A percentile compares a stretch with the other conserved stretches of the same genome.
Evolutionary conservation across 2,329 filamentous ascomycete genomes (phyloP).

Genomic region (Ascosphaera apis): DNA sequence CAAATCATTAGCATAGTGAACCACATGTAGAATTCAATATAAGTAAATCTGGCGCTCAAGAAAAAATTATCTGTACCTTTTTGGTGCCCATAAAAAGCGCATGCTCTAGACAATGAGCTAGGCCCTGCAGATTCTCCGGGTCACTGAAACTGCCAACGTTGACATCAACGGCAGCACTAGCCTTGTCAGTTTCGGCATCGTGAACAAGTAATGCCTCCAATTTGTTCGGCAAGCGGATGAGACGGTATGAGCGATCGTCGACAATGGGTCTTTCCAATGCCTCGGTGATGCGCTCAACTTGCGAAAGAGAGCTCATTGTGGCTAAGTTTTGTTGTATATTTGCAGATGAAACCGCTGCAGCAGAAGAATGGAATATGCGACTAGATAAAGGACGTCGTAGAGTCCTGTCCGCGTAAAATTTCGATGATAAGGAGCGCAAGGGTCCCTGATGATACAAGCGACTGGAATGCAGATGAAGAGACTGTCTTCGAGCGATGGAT

Average conservation of each 20-base stretch:
- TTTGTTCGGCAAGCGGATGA: constrained; percentile 64
- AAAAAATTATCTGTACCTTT: constrained; percentile 43
- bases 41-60: neutral
- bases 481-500: too few species aligned
- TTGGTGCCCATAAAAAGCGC: constrained; percentile 96
- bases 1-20: constrained; percentile 1
- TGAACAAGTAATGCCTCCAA: constrained; percentile 83
- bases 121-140: constrained; percentile 69
- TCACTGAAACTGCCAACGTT: constrained; percentile 94
- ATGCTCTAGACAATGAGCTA: constrained; percentile 93
- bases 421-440: too few species aligned
- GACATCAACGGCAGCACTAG: constrained; percentile 82
- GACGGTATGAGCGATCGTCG: constrained; percentile 70
- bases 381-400: too few species aligned
- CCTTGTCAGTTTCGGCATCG: constrained; percentile 88
- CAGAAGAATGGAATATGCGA: too few species aligned
- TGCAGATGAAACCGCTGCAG: too few species aligned
- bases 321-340: too few species aligned
- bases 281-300: constrained; percentile 35
- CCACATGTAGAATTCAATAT: neutral
- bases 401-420: too few species aligned
- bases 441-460: too few species aligned
- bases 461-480: too few species aligned
- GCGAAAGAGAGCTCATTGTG: too few species aligned
- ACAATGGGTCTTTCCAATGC: constrained; percentile 59